Percentiles rank a stretch among this genome's conserved stretches.
Conservation (phyloP, 73 alveolate genomes). For the Symbiodinium natans region DNA sequence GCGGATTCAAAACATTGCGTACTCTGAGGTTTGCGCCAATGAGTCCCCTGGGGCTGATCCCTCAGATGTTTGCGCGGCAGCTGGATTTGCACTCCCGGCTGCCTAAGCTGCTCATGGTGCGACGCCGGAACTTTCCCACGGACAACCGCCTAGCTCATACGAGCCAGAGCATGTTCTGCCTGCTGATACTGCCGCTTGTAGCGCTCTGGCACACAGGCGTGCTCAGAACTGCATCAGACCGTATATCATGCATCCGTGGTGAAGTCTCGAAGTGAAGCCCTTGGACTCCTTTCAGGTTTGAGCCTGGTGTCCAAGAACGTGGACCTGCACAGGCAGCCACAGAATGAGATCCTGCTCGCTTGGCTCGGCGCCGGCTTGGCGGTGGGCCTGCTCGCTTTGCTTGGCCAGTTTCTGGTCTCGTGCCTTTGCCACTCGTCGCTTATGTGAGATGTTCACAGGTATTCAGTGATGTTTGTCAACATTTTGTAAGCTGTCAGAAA, state of each 20-base stretch:
- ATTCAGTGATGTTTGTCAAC: no score
- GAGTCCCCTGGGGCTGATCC: constrained; percentile 50
- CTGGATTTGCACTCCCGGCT: constrained; percentile 66
- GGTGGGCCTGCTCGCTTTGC: background rate
- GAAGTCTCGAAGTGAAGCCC: background rate
- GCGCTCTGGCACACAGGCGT: constrained; percentile 59
- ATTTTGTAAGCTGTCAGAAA: no score
- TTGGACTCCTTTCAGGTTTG: constrained; percentile 15
- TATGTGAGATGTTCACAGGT: no score
- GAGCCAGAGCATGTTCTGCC: constrained; percentile 58
- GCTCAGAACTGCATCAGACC: no score
- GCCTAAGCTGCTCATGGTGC: constrained; percentile 37
- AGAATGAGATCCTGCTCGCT: background rate
- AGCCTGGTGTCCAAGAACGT: constrained; percentile 32
- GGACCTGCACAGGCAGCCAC: constrained; percentile 11
- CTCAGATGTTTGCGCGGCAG: constrained; percentile 62
- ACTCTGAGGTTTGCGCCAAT: constrained; percentile 86
- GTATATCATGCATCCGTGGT: background rate
- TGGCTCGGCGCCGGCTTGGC: constrained; percentile 8
- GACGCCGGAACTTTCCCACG: constrained; percentile 63
- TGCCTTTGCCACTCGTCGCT: no score
- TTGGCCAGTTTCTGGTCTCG: background rate
- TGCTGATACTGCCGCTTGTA: constrained; percentile 37
- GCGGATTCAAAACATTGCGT: no score
- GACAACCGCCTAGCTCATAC: constrained; percentile 73